A percentile compares a stretch with the other conserved stretches of the same genome.
These are phyloP conservation scores for Acacia confusa DNA, from an alignment of 306 rosid genomes.

Conservation along the genomic window DNA sequence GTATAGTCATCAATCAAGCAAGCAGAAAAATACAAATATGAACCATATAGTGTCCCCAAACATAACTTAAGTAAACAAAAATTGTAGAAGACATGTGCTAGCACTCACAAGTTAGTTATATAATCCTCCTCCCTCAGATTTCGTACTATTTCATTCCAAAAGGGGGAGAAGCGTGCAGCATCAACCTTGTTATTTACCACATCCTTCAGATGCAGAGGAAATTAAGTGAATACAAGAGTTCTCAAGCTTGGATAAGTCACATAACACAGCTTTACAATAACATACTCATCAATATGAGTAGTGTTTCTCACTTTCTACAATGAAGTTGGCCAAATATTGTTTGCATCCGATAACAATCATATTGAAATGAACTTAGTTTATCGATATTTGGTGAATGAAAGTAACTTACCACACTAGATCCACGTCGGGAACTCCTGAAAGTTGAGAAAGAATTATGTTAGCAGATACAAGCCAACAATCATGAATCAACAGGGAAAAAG, in stretches of 20 bases:
- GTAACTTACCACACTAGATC: conserved; percentile 61
- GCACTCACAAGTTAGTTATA: conserved; percentile 78
- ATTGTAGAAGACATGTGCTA: neutral
- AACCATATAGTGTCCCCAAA: neutral
- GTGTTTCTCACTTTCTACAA: neutral
- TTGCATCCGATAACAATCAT: conserved; percentile 4
- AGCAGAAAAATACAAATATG: neutral
- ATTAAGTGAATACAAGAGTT: conserved; percentile 17
- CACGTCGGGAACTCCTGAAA: conserved; percentile 55
- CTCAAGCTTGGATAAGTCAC: conserved; percentile 12
- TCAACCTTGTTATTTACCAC: conserved; percentile 64
- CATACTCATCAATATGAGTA: conserved; percentile 12
- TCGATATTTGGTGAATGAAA: neutral
- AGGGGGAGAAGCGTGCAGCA: conserved; percentile 85
- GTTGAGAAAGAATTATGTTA: conserved; percentile 16
- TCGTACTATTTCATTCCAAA: conserved; percentile 88
- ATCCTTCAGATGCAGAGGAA: conserved; percentile 48
- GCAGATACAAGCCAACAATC: neutral
- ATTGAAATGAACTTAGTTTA: neutral
- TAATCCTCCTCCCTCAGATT: conserved; percentile 96
- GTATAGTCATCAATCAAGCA: neutral
- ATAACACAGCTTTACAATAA: neutral
- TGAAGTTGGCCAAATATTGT: neutral
- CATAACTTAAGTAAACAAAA: neutral
- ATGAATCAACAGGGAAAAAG: neutral